phyloP scores from a whole-genome alignment of 345 rosid species.

The Melaleuca quinquenervia region DNA sequence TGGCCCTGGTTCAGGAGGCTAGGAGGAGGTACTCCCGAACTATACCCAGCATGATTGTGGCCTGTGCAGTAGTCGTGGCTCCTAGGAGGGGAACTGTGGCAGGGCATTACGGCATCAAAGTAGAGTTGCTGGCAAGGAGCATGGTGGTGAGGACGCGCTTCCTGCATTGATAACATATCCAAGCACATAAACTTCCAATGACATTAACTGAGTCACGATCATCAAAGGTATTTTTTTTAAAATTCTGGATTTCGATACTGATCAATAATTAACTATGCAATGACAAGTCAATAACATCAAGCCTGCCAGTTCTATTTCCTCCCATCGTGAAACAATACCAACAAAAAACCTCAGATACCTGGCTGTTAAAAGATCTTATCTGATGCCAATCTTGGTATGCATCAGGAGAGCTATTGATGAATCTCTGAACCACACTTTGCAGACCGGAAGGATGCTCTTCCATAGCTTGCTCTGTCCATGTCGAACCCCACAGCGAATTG shows the following conservation, averaged over 20 bases:
- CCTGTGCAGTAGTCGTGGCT: background rate
- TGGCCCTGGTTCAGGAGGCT: background rate
- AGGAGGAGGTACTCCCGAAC: background rate
- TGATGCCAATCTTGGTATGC: background rate
- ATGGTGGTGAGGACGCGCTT: background rate
- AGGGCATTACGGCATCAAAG: background rate
- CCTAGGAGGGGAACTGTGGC: background rate
- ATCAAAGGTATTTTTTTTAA: background rate
- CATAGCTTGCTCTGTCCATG: background rate
- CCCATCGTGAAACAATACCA: background rate
- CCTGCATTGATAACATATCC: background rate
- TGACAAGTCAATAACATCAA: background rate
- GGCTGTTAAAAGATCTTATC: background rate
- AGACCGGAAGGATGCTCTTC: background rate
- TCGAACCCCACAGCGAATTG: background rate
- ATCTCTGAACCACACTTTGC: background rate
- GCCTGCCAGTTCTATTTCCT: background rate
- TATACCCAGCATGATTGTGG: background rate
- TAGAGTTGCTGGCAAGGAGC: background rate
- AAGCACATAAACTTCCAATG: background rate
- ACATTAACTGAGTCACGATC: background rate
- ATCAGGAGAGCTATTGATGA: background rate
- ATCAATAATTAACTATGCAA: background rate
- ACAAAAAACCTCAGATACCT: background rate
- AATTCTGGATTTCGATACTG: background rate